Evolutionary conservation across 768 basidiomycete genomes (phyloP).

Genomic region (Agaricus bisporus): DNA sequence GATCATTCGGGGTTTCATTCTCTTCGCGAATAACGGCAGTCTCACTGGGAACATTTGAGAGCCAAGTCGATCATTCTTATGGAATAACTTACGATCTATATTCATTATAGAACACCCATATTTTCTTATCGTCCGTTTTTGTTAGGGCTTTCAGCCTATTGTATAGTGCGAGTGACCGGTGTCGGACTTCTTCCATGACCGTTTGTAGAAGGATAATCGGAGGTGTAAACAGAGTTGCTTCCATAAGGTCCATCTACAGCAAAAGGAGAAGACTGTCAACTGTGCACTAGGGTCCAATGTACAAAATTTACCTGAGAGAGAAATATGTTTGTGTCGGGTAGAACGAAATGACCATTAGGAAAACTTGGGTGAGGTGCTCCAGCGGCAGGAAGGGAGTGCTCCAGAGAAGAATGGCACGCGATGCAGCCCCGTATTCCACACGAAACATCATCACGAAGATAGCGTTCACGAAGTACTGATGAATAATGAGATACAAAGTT

Average conservation of each 20-base stretch:
- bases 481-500: background rate
- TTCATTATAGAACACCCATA: conserved; percentile 86
- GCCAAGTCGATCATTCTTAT: background rate
- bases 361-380: conserved; percentile 59
- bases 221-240: conserved; percentile 64
- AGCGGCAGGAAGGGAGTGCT: conserved; percentile 46
- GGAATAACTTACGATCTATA: conserved; percentile 59
- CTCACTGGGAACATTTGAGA: conserved; percentile 39
- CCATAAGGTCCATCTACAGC: conserved; percentile 87
- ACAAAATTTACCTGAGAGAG: conserved; percentile 65
- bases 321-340: conserved; percentile 95
- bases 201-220: conserved; percentile 93
- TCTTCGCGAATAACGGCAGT: conserved; percentile 75
- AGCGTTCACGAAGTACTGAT: conserved; percentile 86
- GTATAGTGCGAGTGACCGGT: conserved; percentile 87
- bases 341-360: conserved; percentile 68
- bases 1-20: conserved; percentile 84
- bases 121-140: conserved; percentile 78
- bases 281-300: background rate
- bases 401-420: conserved; percentile 41
- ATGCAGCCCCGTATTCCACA: conserved; percentile 77
- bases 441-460: conserved; percentile 85
- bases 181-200: conserved; percentile 93
- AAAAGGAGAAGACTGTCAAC: conserved; percentile 1
- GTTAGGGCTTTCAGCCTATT: conserved; percentile 85